Evolutionary conservation across 1,139 yeast species (phyloP).

Genomic region (Entelexis paramagnoliae): DNA sequence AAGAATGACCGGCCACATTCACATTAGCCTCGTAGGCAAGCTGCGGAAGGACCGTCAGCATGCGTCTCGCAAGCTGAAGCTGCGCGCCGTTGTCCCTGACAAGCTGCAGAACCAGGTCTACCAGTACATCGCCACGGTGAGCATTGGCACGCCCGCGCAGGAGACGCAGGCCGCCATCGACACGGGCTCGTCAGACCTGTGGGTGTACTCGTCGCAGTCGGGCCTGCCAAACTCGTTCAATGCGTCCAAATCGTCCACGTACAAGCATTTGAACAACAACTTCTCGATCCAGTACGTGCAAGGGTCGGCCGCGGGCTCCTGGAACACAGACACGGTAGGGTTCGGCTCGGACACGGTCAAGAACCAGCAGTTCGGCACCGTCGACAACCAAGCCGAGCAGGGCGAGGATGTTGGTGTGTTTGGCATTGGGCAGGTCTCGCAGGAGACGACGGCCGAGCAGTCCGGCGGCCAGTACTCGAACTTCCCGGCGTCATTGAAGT

Average conservation of each 20-base stretch:
- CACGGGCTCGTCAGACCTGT: conserved; percentile 39
- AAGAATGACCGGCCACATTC: conserved; percentile 1
- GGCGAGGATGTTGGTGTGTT: conserved; percentile 17
- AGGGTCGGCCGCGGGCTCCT: conserved; percentile 20
- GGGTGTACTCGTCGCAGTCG: conserved; percentile 27
- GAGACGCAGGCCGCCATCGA: conserved; percentile 33
- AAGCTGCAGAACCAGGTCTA: conserved; percentile 14
- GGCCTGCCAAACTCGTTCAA: conserved; percentile 31
- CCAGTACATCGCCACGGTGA: conserved; percentile 23
- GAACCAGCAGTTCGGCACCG: conserved; percentile 42
- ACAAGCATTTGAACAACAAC: conserved; percentile 24
- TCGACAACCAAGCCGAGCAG: conserved; percentile 1
- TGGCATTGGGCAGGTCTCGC: conserved; percentile 17
- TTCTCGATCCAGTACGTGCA: conserved; percentile 18
- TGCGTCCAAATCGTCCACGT: conserved; percentile 37
- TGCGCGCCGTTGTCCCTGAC: conserved; percentile 12
- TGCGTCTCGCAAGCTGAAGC: conserved; percentile 7
- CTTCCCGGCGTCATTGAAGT: conserved; percentile 23
- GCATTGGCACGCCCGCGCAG: conserved; percentile 37
- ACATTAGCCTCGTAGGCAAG: background rate
- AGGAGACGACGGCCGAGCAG: conserved; percentile 3
- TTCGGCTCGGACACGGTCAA: conserved; percentile 39
- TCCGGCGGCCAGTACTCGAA: conserved; percentile 20
- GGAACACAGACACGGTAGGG: conserved; percentile 22
- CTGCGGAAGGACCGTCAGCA: conserved; percentile 4